Conservation (phyloP, 257 asterid genomes). For the Nicotiana otophora region DNA sequence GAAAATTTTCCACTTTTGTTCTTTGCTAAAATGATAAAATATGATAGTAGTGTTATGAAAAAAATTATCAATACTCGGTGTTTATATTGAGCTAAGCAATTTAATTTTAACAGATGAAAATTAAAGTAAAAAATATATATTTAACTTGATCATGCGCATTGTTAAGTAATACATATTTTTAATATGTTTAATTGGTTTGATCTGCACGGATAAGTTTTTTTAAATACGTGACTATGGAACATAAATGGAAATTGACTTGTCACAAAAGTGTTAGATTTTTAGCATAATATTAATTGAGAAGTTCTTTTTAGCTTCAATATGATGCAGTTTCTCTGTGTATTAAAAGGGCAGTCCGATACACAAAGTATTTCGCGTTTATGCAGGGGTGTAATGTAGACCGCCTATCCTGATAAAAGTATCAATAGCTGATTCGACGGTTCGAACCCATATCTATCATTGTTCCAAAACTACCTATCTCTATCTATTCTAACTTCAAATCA, state of each 20-base stretch:
- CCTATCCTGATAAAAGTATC: no score
- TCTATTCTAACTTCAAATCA: neutral
- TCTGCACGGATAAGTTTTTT: neutral
- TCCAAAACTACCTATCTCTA: no score
- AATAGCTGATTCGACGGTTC: no score
- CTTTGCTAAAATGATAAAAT: neutral
- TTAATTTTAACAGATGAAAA: neutral
- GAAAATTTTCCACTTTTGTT: neutral
- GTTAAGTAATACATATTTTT: neutral
- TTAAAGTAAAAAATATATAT: neutral
- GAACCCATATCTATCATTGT: no score
- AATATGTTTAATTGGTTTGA: neutral
- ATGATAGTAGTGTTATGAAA: neutral
- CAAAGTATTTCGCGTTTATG: no score
- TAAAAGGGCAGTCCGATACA: no score
- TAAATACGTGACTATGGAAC: neutral
- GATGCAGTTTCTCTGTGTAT: neutral
- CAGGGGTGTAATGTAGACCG: no score
- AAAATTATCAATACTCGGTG: neutral
- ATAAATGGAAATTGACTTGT: constrained; percentile 2
- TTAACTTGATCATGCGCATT: neutral
- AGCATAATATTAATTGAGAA: neutral
- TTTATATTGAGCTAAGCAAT: neutral
- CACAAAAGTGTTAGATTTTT: neutral
- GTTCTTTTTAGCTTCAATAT: neutral